Evolutionary conservation across 345 rosid species (phyloP), one percentile per base, ranked within the genome.

Genomic region (Syzygium oleosum): DNA sequence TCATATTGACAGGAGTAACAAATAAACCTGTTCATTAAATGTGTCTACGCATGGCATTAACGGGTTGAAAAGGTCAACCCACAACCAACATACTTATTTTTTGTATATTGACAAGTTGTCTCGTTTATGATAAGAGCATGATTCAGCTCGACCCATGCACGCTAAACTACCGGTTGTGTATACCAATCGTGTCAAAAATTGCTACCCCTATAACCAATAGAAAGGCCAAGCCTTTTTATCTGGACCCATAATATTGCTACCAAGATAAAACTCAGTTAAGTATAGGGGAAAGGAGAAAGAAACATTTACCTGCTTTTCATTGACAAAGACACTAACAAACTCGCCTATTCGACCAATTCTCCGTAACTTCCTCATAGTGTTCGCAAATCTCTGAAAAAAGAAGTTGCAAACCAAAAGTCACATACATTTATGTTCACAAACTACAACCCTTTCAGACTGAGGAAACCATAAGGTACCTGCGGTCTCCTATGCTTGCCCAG

Each of bases 401-500:
- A 58, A 85, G 7, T 49, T 2, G 12, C 21, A 63, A 84, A 84
- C 12, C 23, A 61, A 56, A 31, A 84, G 86, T 52, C 51, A 55
- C 27, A 21, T 38, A 73, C 80, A 73, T 38, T 73, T 38, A 73
- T 10, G 83, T 73, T 38, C 83, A 73, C 83, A 38, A 38, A 73
- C 83, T 73, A 38, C 83, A 1, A 73, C 49, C 38, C 83, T 73
- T 73, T 73, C 12, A 73, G 25, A 77, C 31, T 38, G 46, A 34
- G 56, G 85, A 79, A 84, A 51, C 34, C 14, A 68, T 84, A 46
- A 4, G 14, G 51, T 93, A 97, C 99, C 96, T 94, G 98, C 52
- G 99, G 99, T 91, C 94, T 94, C 89, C 96, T 93, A 89, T 96
- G 99, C 91, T 96, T 97, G 87, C 99, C 99, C 86, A 96, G 96